Percentiles rank a stretch among this genome's conserved stretches.
Evolutionary conservation across 176 grass and related monocot species (phyloP).

Genomic region (Aegilops speltoides): DNA sequence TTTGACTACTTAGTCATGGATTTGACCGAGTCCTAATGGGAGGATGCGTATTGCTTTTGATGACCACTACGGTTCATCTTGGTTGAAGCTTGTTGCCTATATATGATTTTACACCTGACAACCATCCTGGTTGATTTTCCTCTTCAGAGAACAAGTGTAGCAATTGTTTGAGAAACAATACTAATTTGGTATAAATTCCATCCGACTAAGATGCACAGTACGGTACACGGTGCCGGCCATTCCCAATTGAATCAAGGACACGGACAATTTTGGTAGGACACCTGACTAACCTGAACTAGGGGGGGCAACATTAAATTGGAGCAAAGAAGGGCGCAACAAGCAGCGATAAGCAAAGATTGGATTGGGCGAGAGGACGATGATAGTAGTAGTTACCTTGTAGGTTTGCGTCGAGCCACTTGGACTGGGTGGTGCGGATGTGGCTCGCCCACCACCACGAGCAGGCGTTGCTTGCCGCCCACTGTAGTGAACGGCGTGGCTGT

Average conservation of each 20-base stretch:
- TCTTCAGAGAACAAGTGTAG: not conserved
- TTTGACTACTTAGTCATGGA: not conserved
- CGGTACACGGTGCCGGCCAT: too few species aligned
- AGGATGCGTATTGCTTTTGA: not conserved
- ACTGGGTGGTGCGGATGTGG: conserved; percentile 75
- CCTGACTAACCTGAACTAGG: not conserved
- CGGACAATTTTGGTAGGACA: not conserved
- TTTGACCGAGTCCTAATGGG: not conserved
- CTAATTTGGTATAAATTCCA: too few species aligned
- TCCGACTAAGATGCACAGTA: too few species aligned
- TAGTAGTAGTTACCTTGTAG: conserved; percentile 44
- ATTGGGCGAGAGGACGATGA: not conserved
- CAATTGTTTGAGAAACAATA: too few species aligned
- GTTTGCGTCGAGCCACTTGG: conserved; percentile 80
- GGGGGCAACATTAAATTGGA: too few species aligned
- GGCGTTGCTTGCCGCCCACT: conserved; percentile 76
- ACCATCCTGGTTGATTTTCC: not conserved
- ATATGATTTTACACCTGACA: not conserved
- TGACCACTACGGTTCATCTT: not conserved
- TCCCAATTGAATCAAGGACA: not conserved
- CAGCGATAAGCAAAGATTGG: not conserved
- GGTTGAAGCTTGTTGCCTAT: not conserved
- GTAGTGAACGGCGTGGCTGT: conserved; percentile 2
- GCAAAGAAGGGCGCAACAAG: not conserved
- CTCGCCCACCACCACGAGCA: conserved; percentile 93